A percentile compares a stretch with the other conserved stretches of the same genome.
phyloP scores from a whole-genome alignment of 2,329 filamentous ascomycete species.

The Xylaria sp. region DNA sequence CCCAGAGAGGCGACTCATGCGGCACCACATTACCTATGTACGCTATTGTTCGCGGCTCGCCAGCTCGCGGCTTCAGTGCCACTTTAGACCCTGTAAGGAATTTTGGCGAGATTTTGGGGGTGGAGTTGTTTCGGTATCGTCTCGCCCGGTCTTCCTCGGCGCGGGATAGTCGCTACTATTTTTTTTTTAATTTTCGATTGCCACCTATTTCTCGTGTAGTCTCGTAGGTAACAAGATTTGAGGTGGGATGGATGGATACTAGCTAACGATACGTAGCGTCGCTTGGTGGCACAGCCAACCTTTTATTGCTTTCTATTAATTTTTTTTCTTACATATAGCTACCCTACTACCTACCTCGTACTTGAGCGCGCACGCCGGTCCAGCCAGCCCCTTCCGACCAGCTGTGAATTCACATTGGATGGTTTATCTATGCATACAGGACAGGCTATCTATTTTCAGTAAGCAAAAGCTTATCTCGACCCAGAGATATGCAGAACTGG shows the following conservation, averaged over 20 bases:
- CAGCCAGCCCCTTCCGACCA: neutral
- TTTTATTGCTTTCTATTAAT: neutral
- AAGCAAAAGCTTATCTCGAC: constrained; percentile 17
- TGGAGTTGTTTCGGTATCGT: constrained; percentile 29
- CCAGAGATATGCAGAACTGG: constrained; percentile 18
- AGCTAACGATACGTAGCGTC: neutral
- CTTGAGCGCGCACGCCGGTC: neutral
- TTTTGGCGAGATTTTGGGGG: constrained; percentile 14
- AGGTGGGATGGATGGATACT: neutral
- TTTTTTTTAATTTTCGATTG: neutral
- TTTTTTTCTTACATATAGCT: neutral
- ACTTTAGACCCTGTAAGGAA: constrained; percentile 23
- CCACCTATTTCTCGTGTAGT: neutral
- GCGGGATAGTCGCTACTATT: constrained; percentile 12
- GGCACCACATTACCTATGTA: neutral
- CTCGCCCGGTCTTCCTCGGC: constrained; percentile 20
- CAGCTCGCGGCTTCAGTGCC: constrained; percentile 1
- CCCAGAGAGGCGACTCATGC: neutral
- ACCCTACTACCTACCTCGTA: too few relatives aligned
- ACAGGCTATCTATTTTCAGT: constrained; percentile 23
- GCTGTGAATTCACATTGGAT: constrained; percentile 8
- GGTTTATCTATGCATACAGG: neutral
- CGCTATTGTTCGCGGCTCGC: constrained; percentile 12
- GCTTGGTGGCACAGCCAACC: neutral
- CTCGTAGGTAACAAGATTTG: neutral